Evolutionary conservation across 2,329 filamentous ascomycete genomes (phyloP), one percentile per base, ranked within the genome.

Genomic region (Colletotrichum salicis): DNA sequence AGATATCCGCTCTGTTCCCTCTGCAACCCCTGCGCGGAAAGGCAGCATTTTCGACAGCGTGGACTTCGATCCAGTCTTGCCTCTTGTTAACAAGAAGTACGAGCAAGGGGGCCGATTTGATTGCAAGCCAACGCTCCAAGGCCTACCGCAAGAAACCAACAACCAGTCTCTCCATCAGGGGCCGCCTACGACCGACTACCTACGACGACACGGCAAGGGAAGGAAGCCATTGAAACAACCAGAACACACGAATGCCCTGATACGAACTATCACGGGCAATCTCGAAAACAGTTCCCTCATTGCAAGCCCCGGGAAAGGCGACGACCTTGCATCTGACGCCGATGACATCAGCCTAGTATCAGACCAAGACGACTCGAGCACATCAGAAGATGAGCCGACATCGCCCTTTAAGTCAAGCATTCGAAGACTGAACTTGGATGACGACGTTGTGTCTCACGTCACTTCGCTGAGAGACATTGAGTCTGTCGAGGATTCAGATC

Each of bases 81-180:
- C 87, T 0, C 78, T 86, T 66, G 87, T 88, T 55, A 89, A 87
- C 73, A 88, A 86, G 73, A 90, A 90, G 74, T 91, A 91, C 73
- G 85, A 88, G 74, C 84, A 86, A 57, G 87, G 86, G 5, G 89
- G 89, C 15, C 83, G 85, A 2, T 91, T 88, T 72, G 84, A 87
- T 70, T 88, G 84, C 77, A 77, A 77, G 61, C 77, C 81, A 75
- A 76, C 80, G 24, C 76, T 78, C 65, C 59, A 57, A n/a, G 66
- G 66, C 13, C 37, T 76, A 54, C 77, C 80, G 52, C 78, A 77
- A 57, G 71, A 80, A 10, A 64, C 76, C 19, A 80, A 76, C 41
- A 71, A 74, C 24, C 81, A 75, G 52, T 74, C 75, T 52, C 78
- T 79, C 31, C 74, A 77, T 5, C 80, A 81, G 15, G 78, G 78